Evolutionary conservation across 192 early-diverging fungal species (phyloP).

Genomic region (Gryganskiella cystojenkinii): DNA sequence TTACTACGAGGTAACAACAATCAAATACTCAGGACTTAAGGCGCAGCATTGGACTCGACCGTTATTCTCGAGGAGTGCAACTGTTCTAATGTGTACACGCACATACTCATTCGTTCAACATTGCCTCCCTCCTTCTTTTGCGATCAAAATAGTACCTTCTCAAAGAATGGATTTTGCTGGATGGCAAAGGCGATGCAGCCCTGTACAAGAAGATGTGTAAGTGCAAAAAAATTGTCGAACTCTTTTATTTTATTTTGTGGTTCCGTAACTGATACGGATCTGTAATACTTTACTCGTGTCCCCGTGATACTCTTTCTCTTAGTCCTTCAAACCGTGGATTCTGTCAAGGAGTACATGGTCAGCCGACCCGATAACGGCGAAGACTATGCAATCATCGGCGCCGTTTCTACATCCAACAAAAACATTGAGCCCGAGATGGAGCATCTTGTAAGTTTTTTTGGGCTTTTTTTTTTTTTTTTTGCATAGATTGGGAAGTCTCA

Average conservation of each 20-base stretch:
- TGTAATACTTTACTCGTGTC: too few species aligned
- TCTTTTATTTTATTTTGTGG: too few species aligned
- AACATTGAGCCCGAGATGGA: conserved; percentile 35
- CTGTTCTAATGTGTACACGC: too few species aligned
- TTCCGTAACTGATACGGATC: too few species aligned
- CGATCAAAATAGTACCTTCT: conserved; percentile 61
- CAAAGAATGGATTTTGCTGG: conserved; percentile 63
- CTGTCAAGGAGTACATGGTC: conserved; percentile 49
- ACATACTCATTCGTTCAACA: too few species aligned
- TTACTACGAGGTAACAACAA: conserved; percentile 65
- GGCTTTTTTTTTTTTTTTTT: too few species aligned
- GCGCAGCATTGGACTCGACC: too few species aligned
- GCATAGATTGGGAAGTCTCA: too few species aligned
- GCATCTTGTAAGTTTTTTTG: conserved; percentile 29
- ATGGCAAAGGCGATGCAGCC: conserved; percentile 26
- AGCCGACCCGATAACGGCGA: conserved; percentile 11
- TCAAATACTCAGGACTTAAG: too few species aligned
- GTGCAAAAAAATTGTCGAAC: too few species aligned
- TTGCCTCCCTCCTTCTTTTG: background rate
- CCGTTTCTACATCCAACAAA: conserved; percentile 2
- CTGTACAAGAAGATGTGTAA: conserved; percentile 51
- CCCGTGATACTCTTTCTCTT: background rate
- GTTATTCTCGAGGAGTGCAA: too few species aligned
- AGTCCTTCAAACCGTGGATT: conserved; percentile 43
- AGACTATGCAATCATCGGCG: conserved; percentile 40